Base-by-base conservation (phyloP, 2,329 filamentous ascomycete genomes). In the Dryadomyces sulphureus region DNA sequence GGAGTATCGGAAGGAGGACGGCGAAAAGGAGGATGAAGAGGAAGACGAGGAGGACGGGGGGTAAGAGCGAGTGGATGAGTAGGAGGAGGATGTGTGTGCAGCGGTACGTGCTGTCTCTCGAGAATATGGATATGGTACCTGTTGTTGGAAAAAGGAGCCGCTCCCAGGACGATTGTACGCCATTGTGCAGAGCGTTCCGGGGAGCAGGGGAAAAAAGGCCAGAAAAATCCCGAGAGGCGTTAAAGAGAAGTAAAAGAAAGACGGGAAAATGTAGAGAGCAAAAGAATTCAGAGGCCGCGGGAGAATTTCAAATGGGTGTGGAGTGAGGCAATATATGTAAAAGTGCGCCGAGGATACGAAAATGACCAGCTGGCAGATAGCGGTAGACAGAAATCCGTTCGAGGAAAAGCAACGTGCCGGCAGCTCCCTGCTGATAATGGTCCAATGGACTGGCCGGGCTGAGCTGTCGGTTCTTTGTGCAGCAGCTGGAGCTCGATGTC, bases 141-240 rank as follows among this genome's bases (percentile, higher is more conserved):
- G 59, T 55, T 59, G 54, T 50, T 60, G 58, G 40, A 59, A 54
- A 41, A 50, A 58, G 24, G 53, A 51, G 22, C 51, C 50, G 32
- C 54, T 54, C 46, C 52, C 52, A 5, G 50, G 47, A 44, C 45
- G 54, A 25, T 55, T 51, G 38, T 56, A 60, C 30, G 59, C 59
- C 59, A 62, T 62, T 24, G n/a, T n/a, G 11, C 25, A 14, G 22
- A 11, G 8, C 9, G 17, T 32, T 32, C 27, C 16, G 27, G 19
- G 24, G 20, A 12, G 11, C 21, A 43, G 17, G 19, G 22, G 19
- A 30, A 30, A 30, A 25, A 41, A 41, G 17, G 8, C 16, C n/a
- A 41, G 14, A 11, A 38, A 38, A 6, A 38, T 5, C 4, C n/a
- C n/a, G n/a, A n/a, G n/a, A n/a, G n/a, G n/a, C n/a, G n/a, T n/a